Conservation (phyloP, 192 early-diverging fungal genomes). For the Rhizoclosmatium globosum region DNA sequence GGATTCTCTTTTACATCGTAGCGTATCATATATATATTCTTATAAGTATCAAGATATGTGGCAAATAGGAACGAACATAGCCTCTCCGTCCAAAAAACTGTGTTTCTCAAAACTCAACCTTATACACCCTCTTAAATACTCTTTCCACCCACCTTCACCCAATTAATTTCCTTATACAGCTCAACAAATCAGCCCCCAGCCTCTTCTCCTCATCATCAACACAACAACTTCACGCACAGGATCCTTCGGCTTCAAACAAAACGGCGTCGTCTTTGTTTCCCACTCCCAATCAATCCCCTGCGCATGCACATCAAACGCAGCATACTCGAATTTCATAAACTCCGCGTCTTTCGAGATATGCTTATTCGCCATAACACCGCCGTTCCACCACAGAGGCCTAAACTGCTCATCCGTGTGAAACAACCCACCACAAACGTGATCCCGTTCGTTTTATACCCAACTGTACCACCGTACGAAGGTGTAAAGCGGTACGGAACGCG, state of each 20-base stretch:
- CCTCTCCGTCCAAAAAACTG: background rate
- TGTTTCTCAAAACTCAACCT: conserved; percentile 45
- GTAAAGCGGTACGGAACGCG: conserved; percentile 65
- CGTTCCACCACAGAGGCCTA: conserved; percentile 48
- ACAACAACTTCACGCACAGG: conserved; percentile 16
- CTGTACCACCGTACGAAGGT: conserved; percentile 61
- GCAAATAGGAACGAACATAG: conserved; percentile 49
- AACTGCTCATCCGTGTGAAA: conserved; percentile 41
- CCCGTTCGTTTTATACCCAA: conserved; percentile 56
- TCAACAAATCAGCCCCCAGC: conserved; percentile 2
- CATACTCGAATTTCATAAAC: conserved; percentile 18
- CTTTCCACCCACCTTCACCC: conserved; percentile 41
- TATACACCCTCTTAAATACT: conserved; percentile 4
- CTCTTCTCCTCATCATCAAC: conserved; percentile 13
- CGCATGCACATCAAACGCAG: conserved; percentile 13
- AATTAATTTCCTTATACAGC: conserved; percentile 42
- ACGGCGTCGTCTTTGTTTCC: conserved; percentile 45
- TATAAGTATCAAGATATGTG: background rate
- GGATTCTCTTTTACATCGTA: background rate
- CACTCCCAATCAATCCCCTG: conserved; percentile 44
- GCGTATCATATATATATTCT: background rate
- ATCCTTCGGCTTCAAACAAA: conserved; percentile 41
- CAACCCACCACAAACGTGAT: conserved; percentile 37
- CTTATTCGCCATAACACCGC: conserved; percentile 54
- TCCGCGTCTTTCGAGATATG: conserved; percentile 12